These are phyloP conservation scores for Silene coronaria DNA, from an alignment of 179 eudicot species.

Conservation along the genomic window DNA sequence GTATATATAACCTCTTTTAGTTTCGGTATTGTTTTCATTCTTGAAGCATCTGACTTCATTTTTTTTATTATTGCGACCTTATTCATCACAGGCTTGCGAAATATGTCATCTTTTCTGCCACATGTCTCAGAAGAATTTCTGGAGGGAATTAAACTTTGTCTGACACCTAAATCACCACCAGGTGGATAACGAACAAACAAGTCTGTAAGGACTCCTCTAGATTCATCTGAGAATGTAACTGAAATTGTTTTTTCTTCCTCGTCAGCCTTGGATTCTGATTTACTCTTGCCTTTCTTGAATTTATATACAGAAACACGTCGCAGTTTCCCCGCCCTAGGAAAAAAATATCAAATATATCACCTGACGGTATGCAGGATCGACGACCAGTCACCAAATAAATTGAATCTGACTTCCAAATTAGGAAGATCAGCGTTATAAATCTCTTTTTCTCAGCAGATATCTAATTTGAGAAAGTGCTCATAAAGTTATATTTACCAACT, in stretches of 20 bases:
- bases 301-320: slow-evolving; percentile 54
- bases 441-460: neutral
- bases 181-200: slow-evolving; percentile 74
- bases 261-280: neutral
- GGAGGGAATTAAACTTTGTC: slow-evolving; percentile 27
- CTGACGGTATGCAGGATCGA: neutral
- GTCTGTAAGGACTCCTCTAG: slow-evolving; percentile 54
- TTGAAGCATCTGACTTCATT: slow-evolving; percentile 39
- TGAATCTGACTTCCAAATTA: slow-evolving; percentile 2
- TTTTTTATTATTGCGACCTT: slow-evolving; percentile 44
- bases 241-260: slow-evolving; percentile 24
- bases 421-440: neutral
- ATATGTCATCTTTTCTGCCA: slow-evolving; percentile 37
- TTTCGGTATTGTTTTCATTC: slow-evolving; percentile 27
- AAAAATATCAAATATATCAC: slow-evolving; percentile 2
- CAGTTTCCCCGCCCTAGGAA: slow-evolving; percentile 47
- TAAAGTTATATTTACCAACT: neutral
- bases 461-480: neutral
- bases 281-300: slow-evolving; percentile 17
- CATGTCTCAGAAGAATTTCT: slow-evolving; percentile 23
- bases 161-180: slow-evolving; percentile 37
- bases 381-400: neutral
- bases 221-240: slow-evolving; percentile 56
- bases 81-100: slow-evolving; percentile 41
- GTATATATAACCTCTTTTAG: slow-evolving; percentile 50